Evolutionary conservation across 805 yeast species (phyloP).

Genomic region (Zygotorulaspora sp.): DNA sequence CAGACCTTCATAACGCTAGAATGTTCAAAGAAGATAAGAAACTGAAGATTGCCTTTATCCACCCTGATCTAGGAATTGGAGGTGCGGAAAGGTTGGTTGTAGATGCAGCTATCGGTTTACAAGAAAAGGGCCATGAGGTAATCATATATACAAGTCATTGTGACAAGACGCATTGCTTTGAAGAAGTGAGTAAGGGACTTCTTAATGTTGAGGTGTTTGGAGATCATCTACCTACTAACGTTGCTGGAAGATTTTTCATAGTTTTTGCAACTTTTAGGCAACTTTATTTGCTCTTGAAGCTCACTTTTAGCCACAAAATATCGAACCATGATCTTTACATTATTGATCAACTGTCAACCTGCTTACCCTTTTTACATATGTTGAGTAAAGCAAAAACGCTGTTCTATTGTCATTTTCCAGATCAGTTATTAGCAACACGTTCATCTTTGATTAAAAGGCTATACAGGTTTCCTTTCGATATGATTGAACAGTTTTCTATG

Average conservation of each 20-base stretch:
- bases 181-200: slow-evolving; percentile 63
- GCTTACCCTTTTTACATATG: slow-evolving; percentile 60
- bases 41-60: slow-evolving; percentile 75
- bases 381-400: slow-evolving; percentile 47
- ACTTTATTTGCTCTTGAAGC: slow-evolving; percentile 51
- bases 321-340: slow-evolving; percentile 62
- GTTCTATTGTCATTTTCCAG: slow-evolving; percentile 97
- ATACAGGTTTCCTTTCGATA: slow-evolving; percentile 80
- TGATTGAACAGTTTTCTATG: slow-evolving; percentile 78
- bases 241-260: slow-evolving; percentile 67
- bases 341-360: slow-evolving; percentile 83
- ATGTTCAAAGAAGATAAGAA: slow-evolving; percentile 1
- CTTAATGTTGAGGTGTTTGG: slow-evolving; percentile 72
- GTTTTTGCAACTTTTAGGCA: slow-evolving; percentile 83
- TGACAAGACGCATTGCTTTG: slow-evolving; percentile 82
- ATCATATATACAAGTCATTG: slow-evolving; percentile 85
- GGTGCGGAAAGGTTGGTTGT: slow-evolving; percentile 98
- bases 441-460: slow-evolving; percentile 50
- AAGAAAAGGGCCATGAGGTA: slow-evolving; percentile 59
- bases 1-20: no score
- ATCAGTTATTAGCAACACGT: slow-evolving; percentile 66
- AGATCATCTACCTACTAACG: slow-evolving; percentile 70
- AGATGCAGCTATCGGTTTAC: slow-evolving; percentile 88
- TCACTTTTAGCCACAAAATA: slow-evolving; percentile 45
- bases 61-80: slow-evolving; percentile 95